Evolutionary conservation across 169 alveolate species (phyloP).

Genomic region (Plasmodium knowlesi): DNA sequence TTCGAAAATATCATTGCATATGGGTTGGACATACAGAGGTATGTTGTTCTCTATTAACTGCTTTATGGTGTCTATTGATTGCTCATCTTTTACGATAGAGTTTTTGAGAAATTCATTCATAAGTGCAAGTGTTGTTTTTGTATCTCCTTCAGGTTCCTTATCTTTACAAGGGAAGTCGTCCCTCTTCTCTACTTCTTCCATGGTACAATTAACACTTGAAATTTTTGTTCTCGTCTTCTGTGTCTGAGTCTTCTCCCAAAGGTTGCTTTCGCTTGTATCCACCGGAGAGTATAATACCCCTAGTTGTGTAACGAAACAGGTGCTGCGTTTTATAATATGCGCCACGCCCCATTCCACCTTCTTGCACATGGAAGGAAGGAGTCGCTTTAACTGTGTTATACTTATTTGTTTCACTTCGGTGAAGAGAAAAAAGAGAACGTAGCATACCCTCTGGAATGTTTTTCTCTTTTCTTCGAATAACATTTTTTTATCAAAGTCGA

Average conservation of each 20-base stretch:
- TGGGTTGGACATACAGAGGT: conserved; percentile 57
- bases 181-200: background rate
- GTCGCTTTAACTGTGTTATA: background rate
- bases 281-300: background rate
- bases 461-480: background rate
- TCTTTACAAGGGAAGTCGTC: background rate
- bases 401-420: background rate
- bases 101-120: background rate
- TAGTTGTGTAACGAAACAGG: background rate
- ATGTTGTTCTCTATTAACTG: conserved; percentile 6
- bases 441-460: background rate
- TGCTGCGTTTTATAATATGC: background rate
- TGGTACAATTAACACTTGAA: background rate
- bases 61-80: conserved; percentile 2
- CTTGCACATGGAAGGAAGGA: background rate
- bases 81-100: background rate
- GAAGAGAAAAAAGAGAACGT: background rate
- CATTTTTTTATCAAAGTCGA: background rate
- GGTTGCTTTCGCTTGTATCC: background rate
- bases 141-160: background rate
- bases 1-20: conserved; percentile 11
- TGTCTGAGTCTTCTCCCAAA: background rate
- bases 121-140: background rate
- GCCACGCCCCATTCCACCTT: background rate
- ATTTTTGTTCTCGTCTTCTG: background rate